Evolutionary conservation across 768 basidiomycete genomes (phyloP).

Genomic region (Rubroboletus satanas): DNA sequence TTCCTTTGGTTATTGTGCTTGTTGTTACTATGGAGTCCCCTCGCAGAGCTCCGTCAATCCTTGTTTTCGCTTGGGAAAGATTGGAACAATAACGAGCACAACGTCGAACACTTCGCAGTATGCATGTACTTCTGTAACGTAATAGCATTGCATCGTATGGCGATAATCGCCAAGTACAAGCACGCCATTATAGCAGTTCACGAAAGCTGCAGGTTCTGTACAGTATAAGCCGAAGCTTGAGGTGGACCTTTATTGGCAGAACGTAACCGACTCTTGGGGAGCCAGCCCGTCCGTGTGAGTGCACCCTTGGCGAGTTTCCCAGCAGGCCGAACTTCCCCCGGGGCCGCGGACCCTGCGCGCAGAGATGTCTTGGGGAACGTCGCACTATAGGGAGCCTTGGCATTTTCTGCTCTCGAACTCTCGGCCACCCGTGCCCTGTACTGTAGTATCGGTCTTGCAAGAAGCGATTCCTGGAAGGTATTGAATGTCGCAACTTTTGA

Average conservation of each 20-base stretch:
- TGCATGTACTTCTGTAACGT: background rate
- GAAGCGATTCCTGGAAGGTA: conserved; percentile 52
- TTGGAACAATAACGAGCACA: conserved; percentile 9
- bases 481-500: conserved; percentile 6
- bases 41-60: background rate
- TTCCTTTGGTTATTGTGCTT: conserved; percentile 13
- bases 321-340: conserved; percentile 55
- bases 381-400: conserved; percentile 19
- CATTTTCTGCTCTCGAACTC: conserved; percentile 30
- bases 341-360: conserved; percentile 53
- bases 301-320: conserved; percentile 53
- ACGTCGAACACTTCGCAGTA: background rate
- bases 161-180: background rate
- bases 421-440: conserved; percentile 40
- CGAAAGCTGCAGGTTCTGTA: conserved; percentile 16
- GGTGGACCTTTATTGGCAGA: conserved; percentile 4
- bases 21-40: conserved; percentile 8
- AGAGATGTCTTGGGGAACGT: conserved; percentile 22
- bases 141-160: conserved; percentile 1
- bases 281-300: conserved; percentile 35
- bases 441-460: conserved; percentile 59
- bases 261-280: conserved; percentile 21
- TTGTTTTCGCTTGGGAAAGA: conserved; percentile 5
- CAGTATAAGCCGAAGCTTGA: conserved; percentile 18
- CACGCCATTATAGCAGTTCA: conserved; percentile 11